Evolutionary conservation across 148 eudicot species (phyloP), one percentile per base, ranked within the genome.

Genomic region (Silene latifolia): DNA sequence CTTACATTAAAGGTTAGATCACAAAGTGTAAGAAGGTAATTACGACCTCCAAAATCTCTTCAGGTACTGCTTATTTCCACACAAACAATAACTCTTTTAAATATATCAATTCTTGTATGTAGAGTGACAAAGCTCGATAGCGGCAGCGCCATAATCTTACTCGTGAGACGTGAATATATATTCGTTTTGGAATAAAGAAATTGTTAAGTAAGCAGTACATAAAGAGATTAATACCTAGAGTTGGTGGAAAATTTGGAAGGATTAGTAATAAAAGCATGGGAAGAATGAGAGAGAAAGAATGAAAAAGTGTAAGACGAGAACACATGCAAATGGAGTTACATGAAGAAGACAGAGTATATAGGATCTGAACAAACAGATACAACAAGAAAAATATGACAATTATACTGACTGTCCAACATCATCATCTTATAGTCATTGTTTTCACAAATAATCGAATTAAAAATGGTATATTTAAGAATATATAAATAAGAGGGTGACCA

Each of bases 211-310:
- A n/a, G n/a, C n/a, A n/a, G n/a, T n/a, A n/a, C n/a, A n/a, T n/a
- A n/a, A n/a, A n/a, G n/a, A n/a, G n/a, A n/a, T n/a, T 72, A 74
- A 86, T 85, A 82, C 86, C 83, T 67, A 76, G 83, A 86, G 89
- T 87, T 83, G 89, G 86, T 87, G 88, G 82, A 74, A 77, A 23
- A 64, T 87, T 90, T 89, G 91, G 91, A 87, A 74, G 85, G 88
- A 86, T 87, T 80, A 73, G 79, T 74, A 80, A 71, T 54, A 66
- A 78, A 53, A 35, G 68, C 63, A 63, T 67, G 69, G 74, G 54
- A 20, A 74, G 67, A 29, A 68, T 58, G 73, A 73, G 74, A 74
- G 78, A 65, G 54, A 67, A 58, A 57, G 77, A 74, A 64, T 35
- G 65, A 82, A 85, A 84, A 82, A 83, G 82, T 51, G 70, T 18